A percentile compares a stretch with the other conserved stretches of the same genome.
These are phyloP conservation scores for Phytophthora chlamydospora DNA, from an alignment of 352 stramenopile genomes.

Conservation along the genomic window DNA sequence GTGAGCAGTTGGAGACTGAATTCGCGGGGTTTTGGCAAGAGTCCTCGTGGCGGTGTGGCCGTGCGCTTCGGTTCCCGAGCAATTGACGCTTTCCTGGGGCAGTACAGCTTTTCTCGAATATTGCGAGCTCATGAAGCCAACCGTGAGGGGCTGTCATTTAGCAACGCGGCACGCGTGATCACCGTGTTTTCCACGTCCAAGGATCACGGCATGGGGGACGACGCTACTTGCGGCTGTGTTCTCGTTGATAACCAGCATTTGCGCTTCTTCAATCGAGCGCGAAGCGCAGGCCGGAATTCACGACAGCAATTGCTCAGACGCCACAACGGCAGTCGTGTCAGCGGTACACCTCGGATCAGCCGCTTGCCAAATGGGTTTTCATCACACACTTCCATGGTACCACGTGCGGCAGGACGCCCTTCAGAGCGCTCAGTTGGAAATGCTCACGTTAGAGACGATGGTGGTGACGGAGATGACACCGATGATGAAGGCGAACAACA, in stretches of 20 bases:
- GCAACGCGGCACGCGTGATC: slow-evolving; percentile 60
- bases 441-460: background rate
- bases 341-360: slow-evolving; percentile 15
- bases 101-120: slow-evolving; percentile 64
- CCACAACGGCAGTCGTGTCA: slow-evolving; percentile 7
- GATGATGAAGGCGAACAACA: slow-evolving; percentile 21
- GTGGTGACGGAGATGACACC: slow-evolving; percentile 16
- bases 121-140: slow-evolving; percentile 78
- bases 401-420: no score
- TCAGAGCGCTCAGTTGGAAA: no score
- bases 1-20: slow-evolving; percentile 48
- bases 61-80: slow-evolving; percentile 80
- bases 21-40: slow-evolving; percentile 53
- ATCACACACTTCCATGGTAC: background rate
- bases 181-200: slow-evolving; percentile 82
- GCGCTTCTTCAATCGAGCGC: slow-evolving; percentile 58
- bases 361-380: slow-evolving; percentile 13
- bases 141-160: slow-evolving; percentile 84
- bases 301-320: slow-evolving; percentile 26
- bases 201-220: slow-evolving; percentile 66
- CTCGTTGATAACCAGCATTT: slow-evolving; percentile 72
- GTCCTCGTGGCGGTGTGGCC: slow-evolving; percentile 58
- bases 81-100: slow-evolving; percentile 61
- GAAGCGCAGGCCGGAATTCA: slow-evolving; percentile 18
- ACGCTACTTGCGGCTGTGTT: slow-evolving; percentile 65